These are phyloP conservation scores for Murraya paniculata DNA, from an alignment of 345 rosid genomes.

Conservation along the genomic window DNA sequence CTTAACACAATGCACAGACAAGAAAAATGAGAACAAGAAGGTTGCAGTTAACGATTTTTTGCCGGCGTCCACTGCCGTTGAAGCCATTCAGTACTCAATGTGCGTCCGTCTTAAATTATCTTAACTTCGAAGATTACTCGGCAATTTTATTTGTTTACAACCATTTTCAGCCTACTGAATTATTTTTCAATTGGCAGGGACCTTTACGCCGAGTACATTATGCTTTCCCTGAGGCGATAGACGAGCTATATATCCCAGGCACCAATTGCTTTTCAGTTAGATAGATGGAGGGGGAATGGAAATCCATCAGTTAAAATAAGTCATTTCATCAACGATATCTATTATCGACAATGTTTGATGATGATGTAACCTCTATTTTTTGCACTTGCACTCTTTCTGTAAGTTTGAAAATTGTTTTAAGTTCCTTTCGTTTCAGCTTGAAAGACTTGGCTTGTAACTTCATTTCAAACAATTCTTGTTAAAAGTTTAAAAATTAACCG, in stretches of 20 bases:
- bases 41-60: constrained; percentile 91
- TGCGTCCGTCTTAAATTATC: constrained; percentile 26
- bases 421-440: no score
- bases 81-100: constrained; percentile 88
- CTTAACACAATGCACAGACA: constrained; percentile 49
- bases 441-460: background rate
- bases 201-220: constrained; percentile 76
- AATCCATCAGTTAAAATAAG: constrained; percentile 13
- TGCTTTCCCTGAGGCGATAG: constrained; percentile 74
- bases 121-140: background rate
- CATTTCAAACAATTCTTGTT: background rate
- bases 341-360: constrained; percentile 1
- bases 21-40: constrained; percentile 95
- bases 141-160: background rate
- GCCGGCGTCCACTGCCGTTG: constrained; percentile 61
- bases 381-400: background rate
- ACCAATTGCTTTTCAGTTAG: background rate
- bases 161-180: no score
- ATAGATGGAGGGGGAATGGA: background rate
- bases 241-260: background rate
- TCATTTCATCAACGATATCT: constrained; percentile 1
- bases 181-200: constrained; percentile 52
- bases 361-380: constrained; percentile 2
- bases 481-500: no score
- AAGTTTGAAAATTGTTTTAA: background rate